Conservation (phyloP, 2,329 filamentous ascomycete genomes). For the Colletotrichum camelliae region DNA sequence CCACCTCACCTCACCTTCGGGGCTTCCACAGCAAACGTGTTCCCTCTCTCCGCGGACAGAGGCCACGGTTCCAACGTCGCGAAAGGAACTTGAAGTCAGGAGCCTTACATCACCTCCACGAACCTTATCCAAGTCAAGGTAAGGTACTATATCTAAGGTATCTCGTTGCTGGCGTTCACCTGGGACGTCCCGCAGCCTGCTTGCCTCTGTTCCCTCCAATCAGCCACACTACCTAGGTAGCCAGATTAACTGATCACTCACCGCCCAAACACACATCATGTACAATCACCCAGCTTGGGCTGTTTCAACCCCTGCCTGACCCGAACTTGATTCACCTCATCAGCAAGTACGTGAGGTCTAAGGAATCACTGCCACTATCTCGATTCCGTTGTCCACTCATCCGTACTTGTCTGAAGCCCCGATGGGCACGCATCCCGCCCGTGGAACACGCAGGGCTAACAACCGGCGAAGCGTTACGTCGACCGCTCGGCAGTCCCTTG, state of each 20-base stretch:
- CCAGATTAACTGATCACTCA: not conserved
- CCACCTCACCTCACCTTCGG: too few species aligned
- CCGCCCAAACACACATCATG: not conserved
- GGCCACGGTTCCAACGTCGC: not conserved
- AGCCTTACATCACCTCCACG: not conserved
- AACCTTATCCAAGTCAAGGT: not conserved
- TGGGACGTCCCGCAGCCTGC: not conserved
- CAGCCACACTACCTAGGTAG: not conserved
- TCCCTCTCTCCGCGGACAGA: not conserved
- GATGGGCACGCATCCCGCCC: not conserved
- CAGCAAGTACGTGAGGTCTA: not conserved
- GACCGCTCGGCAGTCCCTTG: not conserved
- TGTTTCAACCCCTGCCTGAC: not conserved
- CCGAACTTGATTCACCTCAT: not conserved
- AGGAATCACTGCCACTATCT: not conserved
- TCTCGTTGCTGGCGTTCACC: not conserved
- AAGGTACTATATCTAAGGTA: not conserved
- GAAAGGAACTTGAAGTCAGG: not conserved
- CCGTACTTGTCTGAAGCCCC: not conserved
- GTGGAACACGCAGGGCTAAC: not conserved
- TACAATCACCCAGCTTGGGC: not conserved
- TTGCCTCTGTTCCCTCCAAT: not conserved
- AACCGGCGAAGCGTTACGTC: not conserved
- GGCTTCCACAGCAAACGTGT: too few species aligned
- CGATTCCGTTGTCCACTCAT: not conserved